Evolutionary conservation across 1,284 basidiomycete genomes (phyloP).

Genomic region (Mycosarcoma maydis): DNA sequence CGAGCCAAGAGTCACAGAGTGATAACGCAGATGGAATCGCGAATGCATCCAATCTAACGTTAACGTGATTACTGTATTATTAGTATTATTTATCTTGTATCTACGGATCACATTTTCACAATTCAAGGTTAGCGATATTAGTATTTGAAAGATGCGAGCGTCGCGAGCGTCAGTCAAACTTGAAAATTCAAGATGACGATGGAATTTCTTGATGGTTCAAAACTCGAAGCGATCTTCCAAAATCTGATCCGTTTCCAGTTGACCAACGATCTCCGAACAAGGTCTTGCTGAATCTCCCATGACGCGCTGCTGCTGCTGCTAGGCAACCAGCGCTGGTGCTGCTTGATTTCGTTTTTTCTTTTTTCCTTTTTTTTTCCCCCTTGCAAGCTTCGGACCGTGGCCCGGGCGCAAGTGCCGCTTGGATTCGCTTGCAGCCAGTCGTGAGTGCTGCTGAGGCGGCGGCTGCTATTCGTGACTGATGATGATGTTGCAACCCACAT

Average conservation of each 20-base stretch:
- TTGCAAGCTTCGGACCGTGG: slow-evolving; percentile 25
- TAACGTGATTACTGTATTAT: too few relatives aligned
- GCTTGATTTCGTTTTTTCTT: too few relatives aligned
- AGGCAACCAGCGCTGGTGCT: slow-evolving; percentile 1
- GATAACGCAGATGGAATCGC: too few relatives aligned
- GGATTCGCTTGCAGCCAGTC: background rate
- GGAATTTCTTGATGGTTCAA: background rate
- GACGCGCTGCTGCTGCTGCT: slow-evolving; percentile 15
- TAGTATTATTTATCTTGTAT: too few relatives aligned
- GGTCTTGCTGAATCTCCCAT: slow-evolving; percentile 5
- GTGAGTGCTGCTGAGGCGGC: background rate
- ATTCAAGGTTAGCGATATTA: too few relatives aligned
- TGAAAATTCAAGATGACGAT: slow-evolving; percentile 7
- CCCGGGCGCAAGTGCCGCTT: slow-evolving; percentile 18
- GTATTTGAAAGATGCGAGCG: too few relatives aligned
- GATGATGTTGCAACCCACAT: background rate
- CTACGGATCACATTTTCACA: too few relatives aligned
- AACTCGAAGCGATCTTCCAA: too few relatives aligned
- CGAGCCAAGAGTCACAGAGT: too few relatives aligned
- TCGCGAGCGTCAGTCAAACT: too few relatives aligned
- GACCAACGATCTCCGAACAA: background rate
- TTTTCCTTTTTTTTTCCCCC: too few relatives aligned
- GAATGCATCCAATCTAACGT: too few relatives aligned
- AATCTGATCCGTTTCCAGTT: background rate
- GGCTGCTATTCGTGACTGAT: background rate